Base-by-base conservation (phyloP, 352 stramenopile species). In the Phytophthora pseudosyringae region DNA sequence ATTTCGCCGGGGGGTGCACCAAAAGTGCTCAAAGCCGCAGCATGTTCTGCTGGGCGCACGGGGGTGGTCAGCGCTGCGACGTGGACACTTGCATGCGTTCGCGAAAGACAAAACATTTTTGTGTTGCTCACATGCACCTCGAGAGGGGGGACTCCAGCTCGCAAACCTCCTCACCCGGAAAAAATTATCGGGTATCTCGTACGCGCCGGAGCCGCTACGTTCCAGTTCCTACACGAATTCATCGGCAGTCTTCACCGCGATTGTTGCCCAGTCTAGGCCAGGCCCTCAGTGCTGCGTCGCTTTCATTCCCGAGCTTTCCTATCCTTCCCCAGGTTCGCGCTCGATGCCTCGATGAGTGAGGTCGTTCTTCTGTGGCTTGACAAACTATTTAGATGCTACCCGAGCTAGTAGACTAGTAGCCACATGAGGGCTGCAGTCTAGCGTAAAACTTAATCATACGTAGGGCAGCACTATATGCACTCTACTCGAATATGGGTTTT, bases 11-110 rank as follows among this genome's bases (percentile, higher is more conserved):
- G 4, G 70, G 65, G 3, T 93, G 82, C 51, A 76, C 78, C 6
- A 91, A 90, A 68, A 89, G 82, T 50, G 82, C 84, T 8, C 80
- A 89, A 64, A 90, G 81, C 49, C 74, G 78, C 5, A 88, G 80
- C 58, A 78, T 78, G 53, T 90, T 86, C 46, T 93, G 82, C 66
- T 88, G 78, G 74, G 77, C 78, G 0, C 84, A 93, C 29, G 84
- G 84, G 16, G 84, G 82, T 41, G 84, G 84, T 8, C 80, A 88
- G 49, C 78, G 84, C 15, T 95, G 87, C 55, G 76, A 90, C 6
- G 81, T 78, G 8, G 59, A 79, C 4, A 45, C 66, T 9, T 95
- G 86, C 64, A 86, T 86, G 68, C 84, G 88, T 18, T 81, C 63
- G 5, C 81, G 83, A 18, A 91, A 93, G 64, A 76, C 77, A 5